Evolutionary conservation across 2,329 filamentous ascomycete species (phyloP).

Genomic region (Trichoderma harzianum): DNA sequence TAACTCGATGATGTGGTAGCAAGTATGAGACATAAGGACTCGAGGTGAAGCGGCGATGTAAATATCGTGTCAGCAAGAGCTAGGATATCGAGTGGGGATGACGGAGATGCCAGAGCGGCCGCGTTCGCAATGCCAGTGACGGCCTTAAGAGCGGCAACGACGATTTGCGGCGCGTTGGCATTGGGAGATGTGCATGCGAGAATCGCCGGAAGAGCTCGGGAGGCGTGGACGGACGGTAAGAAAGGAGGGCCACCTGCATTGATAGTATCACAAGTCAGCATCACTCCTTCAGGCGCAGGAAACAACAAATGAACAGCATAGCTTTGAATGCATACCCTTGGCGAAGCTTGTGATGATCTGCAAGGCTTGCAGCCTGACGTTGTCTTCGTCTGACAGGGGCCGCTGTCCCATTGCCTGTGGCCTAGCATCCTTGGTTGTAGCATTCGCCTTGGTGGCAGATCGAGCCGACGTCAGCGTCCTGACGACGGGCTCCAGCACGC

Average conservation of each 20-base stretch:
- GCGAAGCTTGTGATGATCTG: constrained; percentile 83
- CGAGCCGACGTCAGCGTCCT: constrained; percentile 41
- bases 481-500: constrained; percentile 60
- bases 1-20: constrained; percentile 51
- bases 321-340: constrained; percentile 57
- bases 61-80: constrained; percentile 65
- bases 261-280: neutral
- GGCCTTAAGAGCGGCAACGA: constrained; percentile 70
- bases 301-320: neutral
- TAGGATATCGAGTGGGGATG: constrained; percentile 45
- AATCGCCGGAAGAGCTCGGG: constrained; percentile 65
- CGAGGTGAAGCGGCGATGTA: constrained; percentile 54
- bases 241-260: constrained; percentile 72
- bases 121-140: constrained; percentile 70
- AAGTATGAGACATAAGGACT: constrained; percentile 63
- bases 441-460: constrained; percentile 34
- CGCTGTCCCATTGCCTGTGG: constrained; percentile 32
- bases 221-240: constrained; percentile 68
- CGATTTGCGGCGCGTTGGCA: constrained; percentile 62
- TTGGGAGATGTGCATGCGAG: constrained; percentile 65
- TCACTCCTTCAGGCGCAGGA: neutral
- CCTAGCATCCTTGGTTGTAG: constrained; percentile 41
- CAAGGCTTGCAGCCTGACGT: constrained; percentile 71
- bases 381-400: constrained; percentile 59
- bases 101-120: constrained; percentile 51